Percentiles rank a stretch among this genome's conserved stretches.
Conservation (phyloP, 2,329 filamentous ascomycete genomes). For the Fusarium brachygibbosum region DNA sequence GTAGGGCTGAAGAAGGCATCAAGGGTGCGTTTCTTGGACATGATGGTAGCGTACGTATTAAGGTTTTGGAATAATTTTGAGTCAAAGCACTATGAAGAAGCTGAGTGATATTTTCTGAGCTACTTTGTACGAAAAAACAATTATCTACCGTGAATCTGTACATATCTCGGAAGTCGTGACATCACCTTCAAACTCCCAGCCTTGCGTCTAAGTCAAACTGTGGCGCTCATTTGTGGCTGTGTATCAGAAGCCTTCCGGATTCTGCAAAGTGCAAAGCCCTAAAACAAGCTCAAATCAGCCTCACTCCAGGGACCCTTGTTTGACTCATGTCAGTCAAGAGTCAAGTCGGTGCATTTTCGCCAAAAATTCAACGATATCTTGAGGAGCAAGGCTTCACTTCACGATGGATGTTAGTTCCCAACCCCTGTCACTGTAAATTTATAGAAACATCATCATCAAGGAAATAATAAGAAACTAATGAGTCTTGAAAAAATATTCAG, state of each 20-base stretch:
- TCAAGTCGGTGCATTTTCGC: constrained; percentile 40
- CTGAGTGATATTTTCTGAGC: not conserved
- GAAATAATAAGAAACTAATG: constrained; percentile 14
- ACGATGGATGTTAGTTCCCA: constrained; percentile 54
- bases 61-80: not conserved
- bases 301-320: constrained; percentile 43
- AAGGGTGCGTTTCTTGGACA: constrained; percentile 66
- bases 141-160: constrained; percentile 2
- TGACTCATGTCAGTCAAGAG: constrained; percentile 24
- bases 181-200: constrained; percentile 38
- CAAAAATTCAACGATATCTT: constrained; percentile 41
- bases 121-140: not conserved
- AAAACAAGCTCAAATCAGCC: constrained; percentile 50
- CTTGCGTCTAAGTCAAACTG: constrained; percentile 27
- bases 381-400: constrained; percentile 41
- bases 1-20: constrained; percentile 72
- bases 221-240: constrained; percentile 47
- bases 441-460: not conserved
- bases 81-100: too few species aligned
- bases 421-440: constrained; percentile 13
- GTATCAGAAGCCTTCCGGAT: constrained; percentile 9
- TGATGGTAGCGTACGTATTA: constrained; percentile 2
- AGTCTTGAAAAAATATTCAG: constrained; percentile 22
- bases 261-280: constrained; percentile 38
- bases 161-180: constrained; percentile 37